phyloP scores from a whole-genome alignment of 148 eudicot genomes.

The Cornus kousa region DNA sequence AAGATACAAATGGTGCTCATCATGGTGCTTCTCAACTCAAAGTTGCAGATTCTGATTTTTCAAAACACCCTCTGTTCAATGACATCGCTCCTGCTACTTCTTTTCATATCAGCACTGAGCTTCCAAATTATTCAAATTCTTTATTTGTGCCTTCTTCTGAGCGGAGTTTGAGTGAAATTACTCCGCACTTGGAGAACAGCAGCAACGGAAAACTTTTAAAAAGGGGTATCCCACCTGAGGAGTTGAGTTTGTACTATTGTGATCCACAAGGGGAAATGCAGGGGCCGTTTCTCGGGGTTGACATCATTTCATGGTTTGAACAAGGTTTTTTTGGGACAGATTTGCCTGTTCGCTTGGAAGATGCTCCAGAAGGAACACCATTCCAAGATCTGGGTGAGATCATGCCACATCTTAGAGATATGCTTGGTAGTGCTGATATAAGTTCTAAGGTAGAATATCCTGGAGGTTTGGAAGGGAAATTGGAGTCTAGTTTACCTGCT shows the following conservation, averaged over 20 bases:
- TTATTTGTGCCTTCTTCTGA: slow-evolving; percentile 45
- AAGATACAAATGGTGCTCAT: slow-evolving; percentile 26
- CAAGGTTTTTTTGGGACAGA: slow-evolving; percentile 93
- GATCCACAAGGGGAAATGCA: slow-evolving; percentile 97
- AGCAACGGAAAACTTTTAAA: slow-evolving; percentile 30
- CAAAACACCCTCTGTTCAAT: slow-evolving; percentile 28
- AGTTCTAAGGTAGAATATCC: slow-evolving; percentile 37
- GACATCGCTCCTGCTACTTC: slow-evolving; percentile 20
- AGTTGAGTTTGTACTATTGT: slow-evolving; percentile 65
- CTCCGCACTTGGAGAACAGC: slow-evolving; percentile 33
- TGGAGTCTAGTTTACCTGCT: slow-evolving; percentile 21
- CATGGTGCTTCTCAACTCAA: slow-evolving; percentile 28
- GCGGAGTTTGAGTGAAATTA: slow-evolving; percentile 37
- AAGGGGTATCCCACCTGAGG: slow-evolving; percentile 34
- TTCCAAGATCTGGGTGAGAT: slow-evolving; percentile 74
- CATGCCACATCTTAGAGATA: slow-evolving; percentile 71
- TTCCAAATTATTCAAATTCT: slow-evolving; percentile 50
- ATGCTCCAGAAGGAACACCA: slow-evolving; percentile 68
- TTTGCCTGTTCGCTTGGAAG: slow-evolving; percentile 72
- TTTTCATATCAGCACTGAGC: slow-evolving; percentile 34
- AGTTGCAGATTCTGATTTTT: slow-evolving; percentile 31
- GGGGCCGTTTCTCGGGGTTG: slow-evolving; percentile 96
- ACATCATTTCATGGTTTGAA: slow-evolving; percentile 93
- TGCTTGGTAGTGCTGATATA: slow-evolving; percentile 29
- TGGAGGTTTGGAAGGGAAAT: slow-evolving; percentile 27